phyloP scores from a whole-genome alignment of 1,284 basidiomycete species.

The Ceratobasidium sp. region DNA sequence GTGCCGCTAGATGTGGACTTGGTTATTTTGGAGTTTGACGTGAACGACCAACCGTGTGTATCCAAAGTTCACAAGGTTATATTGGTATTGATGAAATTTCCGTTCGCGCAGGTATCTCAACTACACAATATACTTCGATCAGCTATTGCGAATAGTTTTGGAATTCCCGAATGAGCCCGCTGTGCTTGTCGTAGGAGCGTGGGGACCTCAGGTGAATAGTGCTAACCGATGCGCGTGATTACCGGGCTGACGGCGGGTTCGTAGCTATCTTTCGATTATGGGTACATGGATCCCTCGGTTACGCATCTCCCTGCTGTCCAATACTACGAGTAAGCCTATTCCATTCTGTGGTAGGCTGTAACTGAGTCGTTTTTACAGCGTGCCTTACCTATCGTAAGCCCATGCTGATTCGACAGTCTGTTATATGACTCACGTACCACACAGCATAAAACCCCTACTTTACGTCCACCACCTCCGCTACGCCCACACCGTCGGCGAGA shows the following conservation, averaged over 20 bases:
- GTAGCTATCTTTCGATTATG: slow-evolving; percentile 40
- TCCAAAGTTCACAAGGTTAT: neutral
- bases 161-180: slow-evolving; percentile 46
- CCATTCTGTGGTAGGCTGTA: neutral
- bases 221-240: too few species aligned
- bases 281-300: slow-evolving; percentile 45
- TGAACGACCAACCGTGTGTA: slow-evolving; percentile 48
- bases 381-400: slow-evolving; percentile 47
- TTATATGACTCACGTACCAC: neutral
- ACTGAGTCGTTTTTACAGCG: neutral
- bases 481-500: slow-evolving; percentile 45
- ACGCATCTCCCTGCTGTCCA: slow-evolving; percentile 46
- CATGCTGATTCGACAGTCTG: neutral
- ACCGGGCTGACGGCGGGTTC: neutral
- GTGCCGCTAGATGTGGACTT: slow-evolving; percentile 46
- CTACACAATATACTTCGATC: slow-evolving; percentile 47
- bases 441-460: slow-evolving; percentile 44
- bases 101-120: slow-evolving; percentile 36
- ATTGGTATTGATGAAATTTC: neutral
- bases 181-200: slow-evolving; percentile 46
- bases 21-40: slow-evolving; percentile 48
- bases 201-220: slow-evolving; percentile 43
- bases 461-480: slow-evolving; percentile 44
- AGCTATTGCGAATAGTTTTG: slow-evolving; percentile 45
- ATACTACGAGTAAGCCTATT: slow-evolving; percentile 46